Base-by-base conservation (phyloP, 768 basidiomycete species). In the Pleurotus djamor region DNA sequence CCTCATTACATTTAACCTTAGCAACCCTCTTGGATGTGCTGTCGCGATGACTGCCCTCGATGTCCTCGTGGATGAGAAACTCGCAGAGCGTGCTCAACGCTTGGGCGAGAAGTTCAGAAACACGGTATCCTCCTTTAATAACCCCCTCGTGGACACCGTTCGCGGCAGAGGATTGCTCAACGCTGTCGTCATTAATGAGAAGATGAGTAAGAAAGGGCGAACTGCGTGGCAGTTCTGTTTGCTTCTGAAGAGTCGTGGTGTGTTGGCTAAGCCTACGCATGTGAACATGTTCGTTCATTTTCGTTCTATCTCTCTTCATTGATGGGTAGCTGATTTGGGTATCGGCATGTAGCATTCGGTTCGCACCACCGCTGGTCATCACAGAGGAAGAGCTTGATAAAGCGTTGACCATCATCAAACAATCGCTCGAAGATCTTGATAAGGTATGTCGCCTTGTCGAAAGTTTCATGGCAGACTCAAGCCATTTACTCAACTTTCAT, bases 201-300 rank as follows among this genome's bases (percentile, higher is more conserved):
- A 74, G 61, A 83, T 83, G 77, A 93, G 90, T 66, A 72, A 62
- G 49, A 90, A 84, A 73, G 89, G 91, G 13, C 78, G 94, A 52
- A 88, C 91, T 1, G 97, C 96, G 4, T 99, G 96, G 97, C 93
- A 98, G 71, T 79, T 98, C 56, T 98, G 97, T 74, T 69, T 98
- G 69, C 72, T 98, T 67, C 74, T 98, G 71, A 96, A 96, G 87
- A 88, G 87, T 65, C 83, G 92, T 48, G 94, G 95, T 4, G 83
- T 98, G 58, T 76, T 99, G 63, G 96, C 96, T 33, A 98, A 99
- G 80, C 96, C 97, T 10, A 98, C 96, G 0, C 95, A 97, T 68
- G 84, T 88, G 32, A 96, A 96, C 73, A 94, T 92, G 94, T 96
- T 66, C 66, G 93, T 79, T 14, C 21, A 28, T 28, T 28, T 28